These are phyloP conservation scores for Botryosphaeria dothidea DNA, from an alignment of 2,329 filamentous ascomycete genomes.

Conservation along the genomic window DNA sequence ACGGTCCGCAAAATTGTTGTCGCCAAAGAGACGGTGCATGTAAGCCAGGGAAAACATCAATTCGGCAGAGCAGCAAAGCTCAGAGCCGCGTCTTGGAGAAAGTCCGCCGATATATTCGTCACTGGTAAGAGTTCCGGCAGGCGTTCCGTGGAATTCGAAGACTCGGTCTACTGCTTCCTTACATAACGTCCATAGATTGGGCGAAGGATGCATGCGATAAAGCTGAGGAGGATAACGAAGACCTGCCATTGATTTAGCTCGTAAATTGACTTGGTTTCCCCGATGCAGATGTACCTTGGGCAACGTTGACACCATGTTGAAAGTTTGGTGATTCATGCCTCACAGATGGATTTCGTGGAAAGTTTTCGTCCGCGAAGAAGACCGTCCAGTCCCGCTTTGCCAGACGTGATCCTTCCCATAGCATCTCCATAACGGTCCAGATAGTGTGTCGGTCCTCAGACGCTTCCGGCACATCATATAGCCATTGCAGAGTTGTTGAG, in stretches of 20 bases:
- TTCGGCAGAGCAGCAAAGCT: constrained; percentile 40
- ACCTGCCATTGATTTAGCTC: not conserved
- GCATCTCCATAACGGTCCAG: constrained; percentile 46
- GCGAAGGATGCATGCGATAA: constrained; percentile 43
- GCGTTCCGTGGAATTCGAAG: constrained; percentile 42
- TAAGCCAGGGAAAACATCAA: constrained; percentile 36
- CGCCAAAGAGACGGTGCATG: constrained; percentile 35
- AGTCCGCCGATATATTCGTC: constrained; percentile 43
- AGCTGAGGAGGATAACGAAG: constrained; percentile 40
- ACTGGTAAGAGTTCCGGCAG: constrained; percentile 45
- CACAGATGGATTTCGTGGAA: constrained; percentile 23
- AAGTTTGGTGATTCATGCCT: constrained; percentile 26
- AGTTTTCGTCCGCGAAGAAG: constrained; percentile 36
- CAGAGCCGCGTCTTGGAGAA: constrained; percentile 38
- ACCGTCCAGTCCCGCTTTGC: constrained; percentile 35
- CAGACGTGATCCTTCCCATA: constrained; percentile 31
- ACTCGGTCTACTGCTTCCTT: constrained; percentile 41
- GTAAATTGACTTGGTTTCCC: too few species aligned
- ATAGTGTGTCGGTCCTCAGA: constrained; percentile 22
- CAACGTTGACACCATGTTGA: constrained; percentile 47
- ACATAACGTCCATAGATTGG: constrained; percentile 37
- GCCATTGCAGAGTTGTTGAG: constrained; percentile 50
- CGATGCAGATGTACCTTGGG: constrained; percentile 35
- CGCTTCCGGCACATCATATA: constrained; percentile 38
- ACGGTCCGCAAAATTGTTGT: constrained; percentile 45